Percentiles rank a stretch among this genome's conserved stretches.
Conservation (phyloP, 805 yeast genomes). For the Clavispora fructus region DNA sequence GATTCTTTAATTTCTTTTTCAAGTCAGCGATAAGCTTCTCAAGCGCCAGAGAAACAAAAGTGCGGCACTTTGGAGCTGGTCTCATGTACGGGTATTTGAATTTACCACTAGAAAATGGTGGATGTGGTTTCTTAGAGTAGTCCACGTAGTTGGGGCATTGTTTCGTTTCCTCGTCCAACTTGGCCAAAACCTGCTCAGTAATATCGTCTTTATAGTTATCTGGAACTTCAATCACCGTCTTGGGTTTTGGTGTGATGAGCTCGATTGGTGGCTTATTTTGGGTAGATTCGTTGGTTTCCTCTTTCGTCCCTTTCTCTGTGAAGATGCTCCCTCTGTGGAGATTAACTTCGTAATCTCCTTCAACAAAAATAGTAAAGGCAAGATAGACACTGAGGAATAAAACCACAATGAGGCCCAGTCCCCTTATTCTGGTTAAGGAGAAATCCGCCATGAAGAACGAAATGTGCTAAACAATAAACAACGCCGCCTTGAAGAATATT, state of each 20-base stretch:
- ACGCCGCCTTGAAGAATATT: not conserved
- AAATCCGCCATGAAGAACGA: not conserved
- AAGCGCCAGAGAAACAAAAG: slow-evolving; percentile 58
- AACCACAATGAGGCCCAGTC: not conserved
- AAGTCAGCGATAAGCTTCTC: slow-evolving; percentile 56
- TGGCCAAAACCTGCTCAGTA: slow-evolving; percentile 12
- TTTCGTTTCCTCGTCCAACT: slow-evolving; percentile 14
- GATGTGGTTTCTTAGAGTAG: slow-evolving; percentile 51
- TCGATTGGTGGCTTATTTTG: not conserved
- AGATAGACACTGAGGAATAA: not conserved
- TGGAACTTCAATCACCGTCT: not conserved
- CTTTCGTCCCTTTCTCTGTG: too few relatives aligned
- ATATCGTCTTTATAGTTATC: slow-evolving; percentile 3
- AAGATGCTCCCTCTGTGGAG: too few relatives aligned
- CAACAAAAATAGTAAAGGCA: not conserved
- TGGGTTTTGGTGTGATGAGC: not conserved
- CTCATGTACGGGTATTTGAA: slow-evolving; percentile 65
- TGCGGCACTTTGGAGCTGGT: slow-evolving; percentile 67
- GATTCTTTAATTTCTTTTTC: slow-evolving; percentile 44
- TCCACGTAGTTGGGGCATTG: slow-evolving; percentile 59
- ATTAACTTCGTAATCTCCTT: not conserved
- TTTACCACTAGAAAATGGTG: slow-evolving; percentile 55
- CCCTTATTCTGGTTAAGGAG: not conserved
- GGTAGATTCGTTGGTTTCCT: too few relatives aligned
- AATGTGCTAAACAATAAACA: not conserved